These are phyloP conservation scores for Pestalotiopsis sp. DNA, from an alignment of 2,329 filamentous ascomycete genomes.

Conservation along the genomic window DNA sequence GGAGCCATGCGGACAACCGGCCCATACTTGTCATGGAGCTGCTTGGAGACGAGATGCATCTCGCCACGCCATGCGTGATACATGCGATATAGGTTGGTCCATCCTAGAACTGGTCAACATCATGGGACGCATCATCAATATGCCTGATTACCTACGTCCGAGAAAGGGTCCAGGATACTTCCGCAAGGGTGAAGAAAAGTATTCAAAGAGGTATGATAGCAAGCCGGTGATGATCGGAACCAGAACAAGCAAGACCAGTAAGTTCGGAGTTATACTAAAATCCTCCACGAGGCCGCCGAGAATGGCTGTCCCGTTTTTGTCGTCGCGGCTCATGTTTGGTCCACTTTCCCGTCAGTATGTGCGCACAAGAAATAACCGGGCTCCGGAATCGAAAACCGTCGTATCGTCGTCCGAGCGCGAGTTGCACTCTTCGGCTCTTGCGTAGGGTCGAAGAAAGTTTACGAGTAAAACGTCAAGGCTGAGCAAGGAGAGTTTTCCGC, in stretches of 20 bases:
- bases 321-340: neutral
- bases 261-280: neutral
- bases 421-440: neutral
- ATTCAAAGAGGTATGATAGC: neutral
- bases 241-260: neutral
- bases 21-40: slow-evolving; percentile 1
- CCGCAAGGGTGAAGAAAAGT: slow-evolving; percentile 10
- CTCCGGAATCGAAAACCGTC: neutral
- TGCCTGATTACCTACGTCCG: neutral
- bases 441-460: neutral
- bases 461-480: neutral
- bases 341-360: neutral
- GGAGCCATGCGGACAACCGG: slow-evolving; percentile 1
- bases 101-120: neutral
- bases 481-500: neutral
- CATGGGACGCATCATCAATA: too few relatives aligned
- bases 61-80: neutral
- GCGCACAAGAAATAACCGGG: neutral
- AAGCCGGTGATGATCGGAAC: neutral
- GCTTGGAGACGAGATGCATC: neutral
- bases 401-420: neutral
- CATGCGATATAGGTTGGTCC: neutral
- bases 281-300: neutral
- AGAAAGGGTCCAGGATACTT: slow-evolving; percentile 6
- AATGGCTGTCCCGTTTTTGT: neutral